A percentile compares a stretch with the other conserved stretches of the same genome.
Evolutionary conservation across 1,139 yeast species (phyloP).

Genomic region (Diutina ranongensis): DNA sequence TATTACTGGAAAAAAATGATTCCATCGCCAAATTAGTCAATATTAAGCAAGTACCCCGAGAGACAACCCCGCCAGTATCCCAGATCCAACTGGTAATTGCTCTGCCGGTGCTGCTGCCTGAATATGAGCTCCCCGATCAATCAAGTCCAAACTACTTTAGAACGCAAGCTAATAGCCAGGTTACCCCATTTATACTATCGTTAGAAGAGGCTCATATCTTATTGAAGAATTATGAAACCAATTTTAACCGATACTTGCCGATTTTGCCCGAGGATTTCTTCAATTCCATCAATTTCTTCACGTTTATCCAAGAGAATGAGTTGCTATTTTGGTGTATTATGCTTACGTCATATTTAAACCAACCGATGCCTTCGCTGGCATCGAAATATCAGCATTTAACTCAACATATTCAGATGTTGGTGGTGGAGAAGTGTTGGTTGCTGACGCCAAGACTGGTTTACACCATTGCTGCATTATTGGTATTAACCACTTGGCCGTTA

Average conservation of each 20-base stretch:
- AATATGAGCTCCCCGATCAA: neutral
- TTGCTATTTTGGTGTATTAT: slow-evolving; percentile 34
- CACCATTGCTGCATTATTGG: slow-evolving; percentile 26
- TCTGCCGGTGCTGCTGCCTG: slow-evolving; percentile 6
- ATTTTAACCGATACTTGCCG: slow-evolving; percentile 28
- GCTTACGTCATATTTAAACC: slow-evolving; percentile 20
- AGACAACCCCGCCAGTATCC: neutral
- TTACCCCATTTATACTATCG: neutral
- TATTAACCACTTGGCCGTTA: slow-evolving; percentile 39
- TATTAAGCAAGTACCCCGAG: neutral
- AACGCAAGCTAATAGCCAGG: neutral
- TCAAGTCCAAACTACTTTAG: neutral
- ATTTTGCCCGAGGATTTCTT: slow-evolving; percentile 31
- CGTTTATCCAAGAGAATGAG: slow-evolving; percentile 18
- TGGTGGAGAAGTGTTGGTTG: slow-evolving; percentile 34
- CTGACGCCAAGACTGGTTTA: slow-evolving; percentile 35
- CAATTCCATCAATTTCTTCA: slow-evolving; percentile 14
- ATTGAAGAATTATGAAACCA: slow-evolving; percentile 3
- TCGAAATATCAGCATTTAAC: slow-evolving; percentile 17
- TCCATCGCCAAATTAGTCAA: neutral
- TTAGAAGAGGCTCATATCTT: slow-evolving; percentile 2
- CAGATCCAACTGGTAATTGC: slow-evolving; percentile 3
- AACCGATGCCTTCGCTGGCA: slow-evolving; percentile 9
- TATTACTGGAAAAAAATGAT: neutral
- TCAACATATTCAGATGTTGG: slow-evolving; percentile 27